Conservation (phyloP, 2,329 filamentous ascomycete genomes). For the Lachnellula arida region DNA sequence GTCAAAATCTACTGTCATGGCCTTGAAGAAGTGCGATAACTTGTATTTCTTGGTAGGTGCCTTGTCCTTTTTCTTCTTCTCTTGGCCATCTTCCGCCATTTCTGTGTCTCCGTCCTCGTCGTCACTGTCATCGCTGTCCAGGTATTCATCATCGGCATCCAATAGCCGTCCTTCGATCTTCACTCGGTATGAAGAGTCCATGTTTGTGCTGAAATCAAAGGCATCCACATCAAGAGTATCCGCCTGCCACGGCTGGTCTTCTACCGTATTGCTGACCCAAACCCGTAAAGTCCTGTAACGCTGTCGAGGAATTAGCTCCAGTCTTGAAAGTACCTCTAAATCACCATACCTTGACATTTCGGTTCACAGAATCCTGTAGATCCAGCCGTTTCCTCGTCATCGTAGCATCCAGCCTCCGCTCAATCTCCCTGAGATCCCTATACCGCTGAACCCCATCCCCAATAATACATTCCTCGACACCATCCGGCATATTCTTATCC, state of each 20-base stretch:
- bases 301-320: conserved; percentile 35
- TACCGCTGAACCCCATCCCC: conserved; percentile 81
- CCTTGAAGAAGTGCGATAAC: conserved; percentile 77
- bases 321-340: background rate
- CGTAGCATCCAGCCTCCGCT: conserved; percentile 82
- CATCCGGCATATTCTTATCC: conserved; percentile 91
- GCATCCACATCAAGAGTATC: conserved; percentile 63
- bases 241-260: conserved; percentile 90
- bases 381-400: conserved; percentile 94
- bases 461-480: conserved; percentile 75
- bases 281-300: conserved; percentile 81
- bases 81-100: conserved; percentile 52
- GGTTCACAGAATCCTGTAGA: conserved; percentile 74
- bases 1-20: conserved; percentile 71
- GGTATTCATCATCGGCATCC: conserved; percentile 58
- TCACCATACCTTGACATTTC: conserved; percentile 61
- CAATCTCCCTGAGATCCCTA: conserved; percentile 76
- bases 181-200: conserved; percentile 78
- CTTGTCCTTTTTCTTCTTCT: conserved; percentile 35
- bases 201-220: conserved; percentile 76
- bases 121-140: conserved; percentile 44
- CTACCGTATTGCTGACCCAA: conserved; percentile 92
- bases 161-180: conserved; percentile 87
- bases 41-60: conserved; percentile 46
- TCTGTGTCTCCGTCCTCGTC: conserved; percentile 42